Base-by-base conservation (phyloP, 2,329 filamentous ascomycete species). In the Immersiporthe knoxdaviesiana region DNA sequence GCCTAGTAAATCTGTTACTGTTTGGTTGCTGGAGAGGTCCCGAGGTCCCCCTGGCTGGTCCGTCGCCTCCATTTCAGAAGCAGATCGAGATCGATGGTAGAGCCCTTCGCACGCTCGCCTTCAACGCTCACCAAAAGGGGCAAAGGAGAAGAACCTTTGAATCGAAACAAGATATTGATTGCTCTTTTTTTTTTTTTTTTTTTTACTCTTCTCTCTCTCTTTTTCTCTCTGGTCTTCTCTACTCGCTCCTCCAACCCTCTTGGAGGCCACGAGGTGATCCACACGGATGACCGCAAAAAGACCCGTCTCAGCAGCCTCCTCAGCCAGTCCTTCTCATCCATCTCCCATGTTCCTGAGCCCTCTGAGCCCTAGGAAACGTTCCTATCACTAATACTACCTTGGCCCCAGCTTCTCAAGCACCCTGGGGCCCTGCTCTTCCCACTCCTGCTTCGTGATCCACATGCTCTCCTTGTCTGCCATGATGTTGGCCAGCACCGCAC, bases 381-480 rank as follows among this genome's bases (percentile, higher is more conserved):
- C 5, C 44, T 47, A n/a, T 2, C 14, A 44, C 41, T 44, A 21
- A 27, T 30, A 67, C 78, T 86, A 96, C 88, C 95, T 90, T 64
- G 94, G 93, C 18, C 96, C 96, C 76, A 99, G 85, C 86, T 98
- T 99, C 84, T 97, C 93, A 78, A 99, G 82, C 71, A 92, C 90
- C 69, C 91, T 87, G 50, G 91, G 79, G 52, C 96, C 96, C 79
- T 97, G 91, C 82, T 99, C 96, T 77, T 96, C 88, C 96, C 96
- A 99, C 82, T 99, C 96, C 77, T 92, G 87, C 86, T 97, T 97
- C 75, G 91, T 92, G 77, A 99, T 94, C 96, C 96, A 99, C 96
- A 98, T 98, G 79, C 91, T 92, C 80, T 97, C 93, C 84, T 97
- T 98, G 83, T 98, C 94, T 60, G 96, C 94, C 92, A 99, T 98